Conservation (phyloP, 2,329 filamentous ascomycete species). For the Mariannaea sp. region DNA sequence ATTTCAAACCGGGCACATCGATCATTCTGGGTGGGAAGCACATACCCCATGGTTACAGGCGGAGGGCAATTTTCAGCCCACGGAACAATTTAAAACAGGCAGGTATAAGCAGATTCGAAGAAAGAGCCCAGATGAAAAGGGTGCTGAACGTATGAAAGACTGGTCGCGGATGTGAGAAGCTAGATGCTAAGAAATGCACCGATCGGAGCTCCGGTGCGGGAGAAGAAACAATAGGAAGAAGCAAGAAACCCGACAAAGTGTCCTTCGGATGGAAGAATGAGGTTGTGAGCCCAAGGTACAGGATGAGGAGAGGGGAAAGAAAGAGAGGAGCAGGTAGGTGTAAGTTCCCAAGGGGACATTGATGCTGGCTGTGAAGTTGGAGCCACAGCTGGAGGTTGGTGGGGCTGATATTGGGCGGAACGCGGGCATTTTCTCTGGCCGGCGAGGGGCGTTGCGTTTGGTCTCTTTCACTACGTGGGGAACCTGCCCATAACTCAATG, state of each 20-base stretch:
- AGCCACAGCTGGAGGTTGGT: conserved; percentile 15
- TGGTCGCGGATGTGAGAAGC: conserved; percentile 20
- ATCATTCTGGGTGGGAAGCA: conserved; percentile 9
- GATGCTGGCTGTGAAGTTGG: conserved; percentile 19
- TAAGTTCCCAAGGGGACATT: conserved; percentile 33
- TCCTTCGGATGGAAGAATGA: conserved; percentile 15
- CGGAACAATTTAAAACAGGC: conserved; percentile 17
- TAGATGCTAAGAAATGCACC: conserved; percentile 5
- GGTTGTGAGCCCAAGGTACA: conserved; percentile 11
- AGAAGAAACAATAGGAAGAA: conserved; percentile 10
- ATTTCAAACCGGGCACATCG: neutral
- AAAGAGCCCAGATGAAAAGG: conserved; percentile 22
- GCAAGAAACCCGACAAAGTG: conserved; percentile 11
- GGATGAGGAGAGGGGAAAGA: conserved; percentile 7
- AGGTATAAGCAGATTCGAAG: conserved; percentile 12
- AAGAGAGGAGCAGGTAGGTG: conserved; percentile 10
- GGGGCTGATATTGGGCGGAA: conserved; percentile 22
- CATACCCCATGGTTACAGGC: conserved; percentile 40
- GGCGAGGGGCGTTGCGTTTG: conserved; percentile 11
- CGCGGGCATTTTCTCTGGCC: conserved; percentile 6
- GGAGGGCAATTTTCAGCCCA: conserved; percentile 32
- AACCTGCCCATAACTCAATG: conserved; percentile 2
- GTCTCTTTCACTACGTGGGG: conserved; percentile 8
- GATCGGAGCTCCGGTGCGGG: conserved; percentile 8
- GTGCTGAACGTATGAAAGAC: conserved; percentile 30